phyloP scores from a whole-genome alignment of 176 grass and related monocot genomes.

The Bothriochloa decipiens region DNA sequence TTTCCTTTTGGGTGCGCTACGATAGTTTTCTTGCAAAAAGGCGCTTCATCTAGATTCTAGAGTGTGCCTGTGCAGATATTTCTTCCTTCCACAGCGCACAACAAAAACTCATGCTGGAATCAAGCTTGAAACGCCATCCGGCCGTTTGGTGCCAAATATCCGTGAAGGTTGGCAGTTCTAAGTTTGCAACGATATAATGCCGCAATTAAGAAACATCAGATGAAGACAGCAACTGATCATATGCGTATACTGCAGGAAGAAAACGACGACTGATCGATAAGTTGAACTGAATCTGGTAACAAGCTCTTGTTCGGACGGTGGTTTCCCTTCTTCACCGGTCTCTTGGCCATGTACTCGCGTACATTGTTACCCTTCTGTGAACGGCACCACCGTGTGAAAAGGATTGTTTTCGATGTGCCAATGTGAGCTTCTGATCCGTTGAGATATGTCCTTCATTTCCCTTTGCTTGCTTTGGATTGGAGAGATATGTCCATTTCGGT shows the following conservation, averaged over 20 bases:
- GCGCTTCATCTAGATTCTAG: neutral
- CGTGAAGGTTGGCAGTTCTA: neutral
- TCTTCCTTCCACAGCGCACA: neutral
- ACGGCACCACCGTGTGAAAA: conserved; percentile 32
- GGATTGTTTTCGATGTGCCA: neutral
- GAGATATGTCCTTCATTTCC: too few relatives aligned
- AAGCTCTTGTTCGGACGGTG: neutral
- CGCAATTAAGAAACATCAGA: too few relatives aligned
- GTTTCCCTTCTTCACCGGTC: neutral
- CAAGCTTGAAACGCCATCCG: neutral
- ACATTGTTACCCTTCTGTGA: conserved; percentile 14
- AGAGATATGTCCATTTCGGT: neutral
- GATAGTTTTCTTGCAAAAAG: neutral
- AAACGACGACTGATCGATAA: neutral
- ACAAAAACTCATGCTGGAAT: neutral
- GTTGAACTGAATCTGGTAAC: neutral
- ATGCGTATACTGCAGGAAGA: neutral
- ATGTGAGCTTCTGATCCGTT: neutral
- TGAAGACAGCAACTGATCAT: neutral
- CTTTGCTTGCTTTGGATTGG: neutral
- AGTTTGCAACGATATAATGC: too few relatives aligned
- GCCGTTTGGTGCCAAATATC: neutral
- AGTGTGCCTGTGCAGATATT: neutral
- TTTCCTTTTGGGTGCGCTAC: neutral
- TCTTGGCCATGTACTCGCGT: neutral